Evolutionary conservation across 2,329 filamentous ascomycete species (phyloP).

Genomic region (Trichoderma arundinaceum): DNA sequence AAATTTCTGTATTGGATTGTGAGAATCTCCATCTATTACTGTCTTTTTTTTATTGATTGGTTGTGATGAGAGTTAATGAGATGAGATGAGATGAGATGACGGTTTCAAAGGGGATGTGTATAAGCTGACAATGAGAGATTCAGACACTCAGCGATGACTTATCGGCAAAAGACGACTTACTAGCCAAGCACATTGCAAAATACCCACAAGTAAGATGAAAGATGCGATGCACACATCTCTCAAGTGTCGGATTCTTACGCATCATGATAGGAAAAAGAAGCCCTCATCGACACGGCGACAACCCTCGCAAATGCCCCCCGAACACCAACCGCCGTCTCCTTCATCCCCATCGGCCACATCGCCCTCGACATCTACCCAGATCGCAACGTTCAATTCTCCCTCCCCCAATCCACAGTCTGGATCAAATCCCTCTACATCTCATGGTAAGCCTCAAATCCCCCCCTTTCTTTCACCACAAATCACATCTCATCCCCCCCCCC

Average conservation of each 20-base stretch:
- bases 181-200: constrained; percentile 41
- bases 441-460: constrained; percentile 33
- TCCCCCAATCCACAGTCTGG: constrained; percentile 46
- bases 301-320: constrained; percentile 40
- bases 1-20: constrained; percentile 52
- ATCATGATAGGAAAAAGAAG: constrained; percentile 40
- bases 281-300: constrained; percentile 46
- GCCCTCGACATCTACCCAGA: constrained; percentile 45
- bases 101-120: background rate
- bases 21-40: constrained; percentile 34
- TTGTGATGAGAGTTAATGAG: background rate
- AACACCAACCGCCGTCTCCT: constrained; percentile 41
- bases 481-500: background rate
- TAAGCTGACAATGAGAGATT: background rate
- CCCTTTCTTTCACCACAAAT: too few species aligned
- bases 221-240: background rate
- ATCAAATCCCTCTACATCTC: constrained; percentile 51
- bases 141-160: constrained; percentile 43
- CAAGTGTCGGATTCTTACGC: too few species aligned
- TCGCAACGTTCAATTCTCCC: constrained; percentile 41
- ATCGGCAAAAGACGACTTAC: constrained; percentile 40
- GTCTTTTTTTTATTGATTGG: constrained; percentile 3
- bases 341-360: constrained; percentile 51
- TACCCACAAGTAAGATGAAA: constrained; percentile 41
- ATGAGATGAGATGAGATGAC: background rate